A percentile compares a stretch with the other conserved stretches of the same genome.
These are phyloP conservation scores for Tetrapisispora iriomotensis DNA, from an alignment of 805 yeast species.

Conservation along the genomic window DNA sequence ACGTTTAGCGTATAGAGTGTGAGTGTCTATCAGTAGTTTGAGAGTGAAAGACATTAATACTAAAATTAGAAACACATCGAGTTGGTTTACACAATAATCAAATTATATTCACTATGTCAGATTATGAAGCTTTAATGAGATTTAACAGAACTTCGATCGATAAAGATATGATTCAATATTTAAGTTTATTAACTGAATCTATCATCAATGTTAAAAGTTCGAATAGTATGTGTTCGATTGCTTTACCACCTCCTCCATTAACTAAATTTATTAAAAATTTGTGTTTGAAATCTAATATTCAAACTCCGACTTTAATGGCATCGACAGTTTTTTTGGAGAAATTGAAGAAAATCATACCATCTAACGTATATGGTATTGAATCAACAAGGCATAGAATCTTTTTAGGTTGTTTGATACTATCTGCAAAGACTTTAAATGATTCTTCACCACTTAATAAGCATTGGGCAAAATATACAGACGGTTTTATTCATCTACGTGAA, in stretches of 20 bases:
- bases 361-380: conserved; percentile 82
- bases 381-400: conserved; percentile 90
- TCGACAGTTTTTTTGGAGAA: conserved; percentile 75
- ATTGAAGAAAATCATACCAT: conserved; percentile 67
- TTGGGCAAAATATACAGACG: conserved; percentile 89
- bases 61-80: not conserved
- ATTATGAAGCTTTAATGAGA: conserved; percentile 21
- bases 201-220: conserved; percentile 16
- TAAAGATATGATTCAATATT: conserved; percentile 22
- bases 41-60: no score
- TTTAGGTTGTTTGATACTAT: conserved; percentile 73
- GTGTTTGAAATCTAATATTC: conserved; percentile 78
- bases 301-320: conserved; percentile 91
- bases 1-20: no score
- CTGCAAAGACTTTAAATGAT: conserved; percentile 87
- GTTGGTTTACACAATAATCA: no score
- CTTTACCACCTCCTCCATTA: conserved; percentile 35
- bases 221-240: conserved; percentile 10
- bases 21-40: no score
- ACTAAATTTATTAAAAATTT: conserved; percentile 59
- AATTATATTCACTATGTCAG: conserved; percentile 7
- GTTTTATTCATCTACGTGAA: conserved; percentile 63
- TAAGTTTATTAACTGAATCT: conserved; percentile 22
- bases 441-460: conserved; percentile 90
- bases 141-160: conserved; percentile 23